Base-by-base conservation (phyloP, 2,329 filamentous ascomycete species). In the Elsinoe necatrix region DNA sequence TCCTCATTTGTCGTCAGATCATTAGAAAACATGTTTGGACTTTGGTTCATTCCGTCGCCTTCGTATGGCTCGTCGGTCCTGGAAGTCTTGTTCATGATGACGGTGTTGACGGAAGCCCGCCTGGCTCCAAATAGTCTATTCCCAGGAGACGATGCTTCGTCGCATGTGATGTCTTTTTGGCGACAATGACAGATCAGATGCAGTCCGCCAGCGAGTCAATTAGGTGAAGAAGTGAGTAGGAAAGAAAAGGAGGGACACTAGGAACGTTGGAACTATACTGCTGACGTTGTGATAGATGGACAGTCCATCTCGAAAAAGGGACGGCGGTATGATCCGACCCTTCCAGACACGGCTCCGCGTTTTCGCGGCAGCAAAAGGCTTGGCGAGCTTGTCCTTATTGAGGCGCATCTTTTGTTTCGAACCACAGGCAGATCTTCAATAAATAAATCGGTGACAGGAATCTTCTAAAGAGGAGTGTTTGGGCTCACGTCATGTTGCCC, bases 11-110 rank as follows among this genome's bases (percentile, higher is more conserved):
- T 85, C 2, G 82, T 85, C 31, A 77, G 71, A 65, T 84, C 82
- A n/a, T 76, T 74, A 58, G 77, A 77, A 57, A 85, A 69, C 1
- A 73, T 71, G 56, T 76, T 72, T 0, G 82, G 83, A 60, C 75
- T 84, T 68, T 85, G 83, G 64, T 85, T 86, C 11, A 35, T 35
- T 71, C 77, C 82, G 54, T 79, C 75, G 50, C 74, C 72, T 51
- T 75, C 67, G 27, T 75, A 72, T 57, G 80, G 75, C 9, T 72
- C 71, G 59, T 86, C 82, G 29, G 76, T 80, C 62, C 80, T 74
- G 4, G 82, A 84, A 57, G 82, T 82, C 66, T 82, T 84, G 64
- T 85, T 85, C 83, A 86, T 86, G 55, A 21, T 61, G 14, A 34
- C 20, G 16, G 16, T 37, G 14, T 34, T 9, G 23, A 20, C 45